Base-by-base conservation (phyloP, 805 yeast species). In the Cyberlindnera maclurae region DNA sequence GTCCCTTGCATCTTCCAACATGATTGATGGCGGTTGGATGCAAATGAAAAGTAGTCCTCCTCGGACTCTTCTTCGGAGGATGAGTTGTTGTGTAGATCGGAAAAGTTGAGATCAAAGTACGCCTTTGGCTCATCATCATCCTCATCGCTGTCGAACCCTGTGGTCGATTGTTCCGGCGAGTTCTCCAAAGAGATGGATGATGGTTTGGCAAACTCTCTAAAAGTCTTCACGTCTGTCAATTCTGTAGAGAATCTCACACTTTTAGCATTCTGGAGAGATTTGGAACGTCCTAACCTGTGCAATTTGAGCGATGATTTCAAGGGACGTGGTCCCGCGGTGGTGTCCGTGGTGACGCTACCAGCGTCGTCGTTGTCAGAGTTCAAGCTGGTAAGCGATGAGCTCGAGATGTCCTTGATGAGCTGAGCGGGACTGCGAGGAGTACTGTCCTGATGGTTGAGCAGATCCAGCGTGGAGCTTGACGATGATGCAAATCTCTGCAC, bases 221-320 rank as follows among this genome's bases (percentile, higher is more conserved):
- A 81, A 51, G 74, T 73, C 56, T 80, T 80, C 40, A 82, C 71
- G 30, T 76, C 76, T 38, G 76, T 79, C 41, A 80, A 62, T 36
- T 73, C 64, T 5, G 72, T 56, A 1, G 86, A 83, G 57, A 81
- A 81, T 38, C 85, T 63, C 31, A 81, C 88, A 7, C 75, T 71
- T 54, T 78, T 79, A 4, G 41, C 35, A 13, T 63, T 45, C 40
- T 81, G 84, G 53, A 79, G 70, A 0, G 81, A 67, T 47, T 54
- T 65, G 40, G 60, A 67, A 51, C 65, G 57, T 32, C 44, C 46
- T 26, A 68, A 46, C 6, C 60, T 54, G n/a, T 69, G 64, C 18
- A 71, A 65, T 50, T 73, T 77, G 26, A 77, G 55, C 7, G 71
- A 66, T 2, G 71, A 65, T 46, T 67, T 67, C 26, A 52, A 42